phyloP scores from a whole-genome alignment of 73 alveolate species.

The Paramecium pentaurelia region DNA sequence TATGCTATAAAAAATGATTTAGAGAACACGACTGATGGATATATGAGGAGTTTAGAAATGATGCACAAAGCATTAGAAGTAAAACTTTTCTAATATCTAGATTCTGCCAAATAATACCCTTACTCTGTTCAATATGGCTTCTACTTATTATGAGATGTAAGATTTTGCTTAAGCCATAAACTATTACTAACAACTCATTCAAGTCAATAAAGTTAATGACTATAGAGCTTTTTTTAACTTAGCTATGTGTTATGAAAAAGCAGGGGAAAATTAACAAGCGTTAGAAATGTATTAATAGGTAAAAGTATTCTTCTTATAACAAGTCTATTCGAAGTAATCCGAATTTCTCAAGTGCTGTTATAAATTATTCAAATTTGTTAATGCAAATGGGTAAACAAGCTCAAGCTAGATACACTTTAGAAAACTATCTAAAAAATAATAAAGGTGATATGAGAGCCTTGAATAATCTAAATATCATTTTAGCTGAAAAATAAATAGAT shows the following conservation, averaged over 20 bases:
- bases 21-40: constrained; percentile 47
- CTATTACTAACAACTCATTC: not conserved
- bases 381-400: constrained; percentile 17
- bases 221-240: constrained; percentile 14
- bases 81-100: not conserved
- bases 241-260: constrained; percentile 43
- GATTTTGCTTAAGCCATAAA: not conserved
- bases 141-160: constrained; percentile 20
- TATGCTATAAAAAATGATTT: constrained; percentile 30
- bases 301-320: not conserved
- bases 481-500: not conserved
- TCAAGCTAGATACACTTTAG: constrained; percentile 28
- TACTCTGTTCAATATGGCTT: constrained; percentile 17
- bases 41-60: not conserved
- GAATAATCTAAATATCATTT: not conserved
- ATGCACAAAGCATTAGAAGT: constrained; percentile 34
- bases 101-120: constrained; percentile 5
- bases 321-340: constrained; percentile 11
- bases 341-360: constrained; percentile 34
- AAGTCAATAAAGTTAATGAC: constrained; percentile 8
- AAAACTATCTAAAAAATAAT: constrained; percentile 34
- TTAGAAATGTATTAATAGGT: constrained; percentile 15
- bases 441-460: constrained; percentile 46
- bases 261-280: constrained; percentile 13
- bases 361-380: constrained; percentile 18